Conservation (phyloP, 2,329 filamentous ascomycete species). For the Sordariomycetes sp. region DNA sequence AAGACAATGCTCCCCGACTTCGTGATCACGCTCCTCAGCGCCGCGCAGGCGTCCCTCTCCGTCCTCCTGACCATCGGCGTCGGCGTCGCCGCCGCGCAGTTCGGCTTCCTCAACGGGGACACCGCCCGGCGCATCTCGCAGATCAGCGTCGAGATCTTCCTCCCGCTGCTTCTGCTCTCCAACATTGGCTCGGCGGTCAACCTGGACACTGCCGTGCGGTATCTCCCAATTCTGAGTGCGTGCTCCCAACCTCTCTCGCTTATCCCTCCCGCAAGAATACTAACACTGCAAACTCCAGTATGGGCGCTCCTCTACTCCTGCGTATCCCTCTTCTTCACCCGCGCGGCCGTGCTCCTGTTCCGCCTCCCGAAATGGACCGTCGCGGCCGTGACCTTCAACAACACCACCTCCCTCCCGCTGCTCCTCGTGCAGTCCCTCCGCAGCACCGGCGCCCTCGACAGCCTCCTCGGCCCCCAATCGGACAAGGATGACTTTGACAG, state of each 20-base stretch:
- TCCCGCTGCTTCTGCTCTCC: conserved; percentile 32
- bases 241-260: neutral
- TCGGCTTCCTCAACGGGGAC: conserved; percentile 22
- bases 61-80: conserved; percentile 34
- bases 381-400: conserved; percentile 35
- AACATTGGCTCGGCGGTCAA: conserved; percentile 32
- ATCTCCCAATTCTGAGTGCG: conserved; percentile 18
- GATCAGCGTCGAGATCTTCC: conserved; percentile 33
- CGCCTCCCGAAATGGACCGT: conserved; percentile 34
- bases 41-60: conserved; percentile 33
- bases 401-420: conserved; percentile 34
- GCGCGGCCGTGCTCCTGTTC: conserved; percentile 10
- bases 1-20: conserved; percentile 7
- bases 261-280: neutral
- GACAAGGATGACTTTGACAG: conserved; percentile 34
- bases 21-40: conserved; percentile 28
- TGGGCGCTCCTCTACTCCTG: conserved; percentile 23
- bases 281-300: conserved; percentile 6
- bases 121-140: conserved; percentile 30
- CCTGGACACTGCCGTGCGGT: conserved; percentile 20
- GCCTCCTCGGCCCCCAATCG: conserved; percentile 20
- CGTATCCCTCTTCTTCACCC: neutral
- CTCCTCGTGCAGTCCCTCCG: conserved; percentile 29
- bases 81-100: conserved; percentile 26
- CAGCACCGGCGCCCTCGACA: conserved; percentile 42